phyloP scores from a whole-genome alignment of 2,329 filamentous ascomycete species.

The Tolypocladium ophioglossoides region DNA sequence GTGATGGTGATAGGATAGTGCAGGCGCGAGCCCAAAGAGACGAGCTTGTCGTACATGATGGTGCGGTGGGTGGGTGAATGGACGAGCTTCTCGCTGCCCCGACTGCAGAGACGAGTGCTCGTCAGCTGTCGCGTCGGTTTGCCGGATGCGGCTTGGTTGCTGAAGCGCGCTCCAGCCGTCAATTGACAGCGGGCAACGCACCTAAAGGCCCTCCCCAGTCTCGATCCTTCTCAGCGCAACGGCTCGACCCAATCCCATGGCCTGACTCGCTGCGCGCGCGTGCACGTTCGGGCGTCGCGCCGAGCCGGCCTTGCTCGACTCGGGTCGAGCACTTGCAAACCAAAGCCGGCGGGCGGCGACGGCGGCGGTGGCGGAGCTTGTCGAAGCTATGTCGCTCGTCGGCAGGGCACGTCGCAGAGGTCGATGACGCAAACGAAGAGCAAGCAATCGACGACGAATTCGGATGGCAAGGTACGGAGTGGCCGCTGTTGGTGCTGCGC shows the following conservation, averaged over 20 bases:
- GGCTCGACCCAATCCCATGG: constrained; percentile 23
- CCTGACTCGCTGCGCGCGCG: constrained; percentile 10
- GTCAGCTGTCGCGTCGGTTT: not conserved
- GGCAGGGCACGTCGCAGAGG: not conserved
- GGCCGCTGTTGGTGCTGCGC: not conserved
- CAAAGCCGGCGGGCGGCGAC: not conserved
- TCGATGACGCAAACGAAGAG: not conserved
- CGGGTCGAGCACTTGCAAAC: not conserved
- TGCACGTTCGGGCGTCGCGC: not conserved
- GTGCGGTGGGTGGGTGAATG: not conserved
- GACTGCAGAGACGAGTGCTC: not conserved
- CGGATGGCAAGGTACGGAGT: not conserved
- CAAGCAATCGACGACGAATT: not conserved
- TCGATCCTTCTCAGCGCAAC: constrained; percentile 18
- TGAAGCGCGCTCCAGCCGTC: not conserved
- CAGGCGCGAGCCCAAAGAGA: constrained; percentile 51
- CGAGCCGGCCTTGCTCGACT: not conserved
- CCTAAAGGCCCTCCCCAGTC: constrained; percentile 18
- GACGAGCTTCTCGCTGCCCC: not conserved
- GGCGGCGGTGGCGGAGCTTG: not conserved
- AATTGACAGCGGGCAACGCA: constrained; percentile 6
- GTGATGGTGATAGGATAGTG: constrained; percentile 92
- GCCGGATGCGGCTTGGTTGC: not conserved
- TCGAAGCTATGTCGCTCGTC: not conserved
- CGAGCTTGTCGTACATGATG: constrained; percentile 27